Evolutionary conservation across 2,329 filamentous ascomycete species (phyloP), one percentile per base, ranked within the genome.

Genomic region (Paraconiothyrium sp.): DNA sequence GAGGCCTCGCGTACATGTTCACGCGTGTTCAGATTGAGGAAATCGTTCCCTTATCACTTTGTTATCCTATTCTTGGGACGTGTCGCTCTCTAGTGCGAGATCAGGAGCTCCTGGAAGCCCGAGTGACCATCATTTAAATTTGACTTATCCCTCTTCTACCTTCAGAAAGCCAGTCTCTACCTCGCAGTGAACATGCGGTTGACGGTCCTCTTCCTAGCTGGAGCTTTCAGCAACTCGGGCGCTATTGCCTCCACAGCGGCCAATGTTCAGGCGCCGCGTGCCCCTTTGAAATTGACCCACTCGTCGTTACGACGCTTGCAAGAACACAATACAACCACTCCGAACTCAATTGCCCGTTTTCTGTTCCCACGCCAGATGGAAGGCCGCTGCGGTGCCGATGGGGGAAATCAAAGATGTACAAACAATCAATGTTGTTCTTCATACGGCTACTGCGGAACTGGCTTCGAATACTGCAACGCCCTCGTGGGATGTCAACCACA

Each of bases 401-500:
- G 59, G 32, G 58, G 62, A 8, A 65, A 65, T 8, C 51, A 63
- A 39, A 64, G 61, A 54, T 76, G 73, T 35, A 10, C 59, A 3
- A 50, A 63, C 41, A 69, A 67, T 30, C 64, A 68, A 51, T 76
- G 72, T 60, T 74, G 73, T 52, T 71, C 68, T 2, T 46, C 60
- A 1, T 76, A 68, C 50, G 70, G 67, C 9, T 76, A 67, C 27
- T 76, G 73, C 43, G 72, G 73, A 8, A 68, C 67, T 22, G 68
- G 65, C 16, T 63, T 61, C 30, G 71, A 75, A 55, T 61, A 68
- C 43, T 73, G 72, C 24, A 60, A 44, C 3, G 51, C 62, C 1
- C 56, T 75, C 16, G 72, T 71, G 7, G 71, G 70, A 39, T 74
- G 72, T 41, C 73, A 75, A 34, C 72, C 72, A 13, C 58, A 69